Percentiles rank a stretch among this genome's conserved stretches.
phyloP scores from a whole-genome alignment of 1,284 basidiomycete genomes.

The Cryptococcus maquisensis region DNA sequence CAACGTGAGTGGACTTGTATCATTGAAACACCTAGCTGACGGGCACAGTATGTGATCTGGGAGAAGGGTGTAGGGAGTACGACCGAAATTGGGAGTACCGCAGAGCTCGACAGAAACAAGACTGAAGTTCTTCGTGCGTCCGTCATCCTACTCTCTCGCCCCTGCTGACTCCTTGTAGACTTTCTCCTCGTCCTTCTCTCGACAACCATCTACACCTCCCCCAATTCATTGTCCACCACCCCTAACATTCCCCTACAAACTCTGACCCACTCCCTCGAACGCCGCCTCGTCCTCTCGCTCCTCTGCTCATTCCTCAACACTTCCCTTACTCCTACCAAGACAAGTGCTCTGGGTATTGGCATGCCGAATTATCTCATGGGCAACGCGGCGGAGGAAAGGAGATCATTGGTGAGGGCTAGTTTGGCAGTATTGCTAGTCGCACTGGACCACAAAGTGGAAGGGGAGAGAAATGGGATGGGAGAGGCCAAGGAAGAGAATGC shows the following conservation, averaged over 20 bases:
- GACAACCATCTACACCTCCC: constrained; percentile 75
- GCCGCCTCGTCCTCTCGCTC: constrained; percentile 76
- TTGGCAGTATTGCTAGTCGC: constrained; percentile 71
- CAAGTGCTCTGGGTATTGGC: constrained; percentile 22
- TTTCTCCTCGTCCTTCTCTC: constrained; percentile 79
- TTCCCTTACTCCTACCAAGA: constrained; percentile 62
- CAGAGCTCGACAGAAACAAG: constrained; percentile 72
- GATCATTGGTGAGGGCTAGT: constrained; percentile 64
- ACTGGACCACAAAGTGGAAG: constrained; percentile 71
- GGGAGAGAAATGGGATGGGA: constrained; percentile 12
- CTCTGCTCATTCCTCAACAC: constrained; percentile 89
- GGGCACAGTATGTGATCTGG: constrained; percentile 56
- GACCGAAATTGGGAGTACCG: constrained; percentile 62
- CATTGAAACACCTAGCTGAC: background rate
- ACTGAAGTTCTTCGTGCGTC: constrained; percentile 68
- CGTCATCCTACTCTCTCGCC: background rate
- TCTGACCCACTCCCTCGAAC: constrained; percentile 69
- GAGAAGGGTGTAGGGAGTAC: constrained; percentile 85
- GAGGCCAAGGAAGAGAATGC: constrained; percentile 64
- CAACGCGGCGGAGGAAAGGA: constrained; percentile 69
- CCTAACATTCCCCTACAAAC: constrained; percentile 71
- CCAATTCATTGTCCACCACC: constrained; percentile 63
- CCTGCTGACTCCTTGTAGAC: constrained; percentile 9
- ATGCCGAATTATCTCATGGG: constrained; percentile 71
- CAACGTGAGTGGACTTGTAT: constrained; percentile 51